Evolutionary conservation across 257 asterid genomes (phyloP).

Genomic region (Solanum commersonii): DNA sequence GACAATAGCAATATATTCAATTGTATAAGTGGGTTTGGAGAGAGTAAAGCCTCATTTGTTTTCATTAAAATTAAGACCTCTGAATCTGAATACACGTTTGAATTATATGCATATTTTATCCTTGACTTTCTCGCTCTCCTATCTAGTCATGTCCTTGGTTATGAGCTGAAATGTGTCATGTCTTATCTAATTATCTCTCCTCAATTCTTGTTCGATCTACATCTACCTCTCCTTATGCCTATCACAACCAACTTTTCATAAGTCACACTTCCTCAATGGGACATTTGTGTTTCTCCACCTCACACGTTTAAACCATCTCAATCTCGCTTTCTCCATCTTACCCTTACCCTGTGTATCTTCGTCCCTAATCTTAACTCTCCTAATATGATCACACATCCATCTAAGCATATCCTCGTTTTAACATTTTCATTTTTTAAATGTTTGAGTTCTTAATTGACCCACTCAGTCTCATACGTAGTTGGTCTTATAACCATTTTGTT

Average conservation of each 20-base stretch:
- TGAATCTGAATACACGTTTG: too few relatives aligned
- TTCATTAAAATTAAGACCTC: too few relatives aligned
- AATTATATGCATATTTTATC: too few relatives aligned
- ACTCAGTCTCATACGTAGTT: background rate
- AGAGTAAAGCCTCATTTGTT: too few relatives aligned
- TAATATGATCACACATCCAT: background rate
- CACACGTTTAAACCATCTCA: background rate
- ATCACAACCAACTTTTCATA: background rate
- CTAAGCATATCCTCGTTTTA: background rate
- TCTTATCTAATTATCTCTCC: background rate
- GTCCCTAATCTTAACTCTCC: background rate
- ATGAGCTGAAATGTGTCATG: rapidly evolving
- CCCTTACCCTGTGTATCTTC: too few relatives aligned
- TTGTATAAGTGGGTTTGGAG: rapidly evolving
- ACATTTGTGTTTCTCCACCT: rapidly evolving
- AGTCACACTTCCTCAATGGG: background rate
- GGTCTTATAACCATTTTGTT: background rate
- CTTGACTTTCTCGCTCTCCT: background rate
- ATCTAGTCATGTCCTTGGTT: too few relatives aligned
- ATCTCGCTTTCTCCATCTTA: too few relatives aligned
- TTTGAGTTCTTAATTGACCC: background rate
- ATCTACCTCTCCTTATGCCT: background rate
- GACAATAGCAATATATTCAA: background rate
- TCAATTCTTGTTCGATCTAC: rapidly evolving
- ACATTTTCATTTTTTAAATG: background rate